Evolutionary conservation across 257 asterid genomes (phyloP), one percentile per base, ranked within the genome.

Genomic region (Lithospermum erythrorhizon): DNA sequence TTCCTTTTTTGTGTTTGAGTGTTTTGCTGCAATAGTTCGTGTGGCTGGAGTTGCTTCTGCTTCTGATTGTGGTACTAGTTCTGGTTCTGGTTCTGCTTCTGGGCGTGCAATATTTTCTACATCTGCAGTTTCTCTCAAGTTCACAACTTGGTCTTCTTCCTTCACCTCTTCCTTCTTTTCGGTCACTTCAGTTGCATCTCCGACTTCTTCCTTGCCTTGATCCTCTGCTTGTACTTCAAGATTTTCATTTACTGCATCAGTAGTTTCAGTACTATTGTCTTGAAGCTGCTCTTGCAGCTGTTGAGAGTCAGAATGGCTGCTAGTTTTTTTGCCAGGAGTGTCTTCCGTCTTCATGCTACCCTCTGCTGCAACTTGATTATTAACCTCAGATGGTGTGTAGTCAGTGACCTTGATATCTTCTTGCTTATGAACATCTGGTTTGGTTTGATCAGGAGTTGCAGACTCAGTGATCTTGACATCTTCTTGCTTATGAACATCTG

Each of bases 1-100:
- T 0, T 72, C 87, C 67, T 70, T 73, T 76, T 75, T 82, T 13
- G 60, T 5, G 22, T 65, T 70, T 66, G 57, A 67, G 47, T 54
- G 68, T 55, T 63, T 71, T 48, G 74, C 55, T 63, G 53, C 70
- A 41, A 57, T 65, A 53, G 41, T 21, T n/a, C 22, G 65, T 47
- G 66, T 73, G 18, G 49, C 49, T 0, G 49, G 49, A 41, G 49
- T 11, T 13, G 49, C 18, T 11, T 11, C 35, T 20, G 37, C 20
- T 56, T 65, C 3, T 37, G 48, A 3, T 10, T 37, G 1, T 37
- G 6, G 1, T 37, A 13, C 49, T 41, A 18, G 49, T 41, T 41
- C 17, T 41, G 18, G 49, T 41, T 9, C 45, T 20, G 48, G 18
- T 59, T 65, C 29, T 32, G 67, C 49, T 79, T 69, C 70, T 35